These are phyloP conservation scores for Alternaria metachromatica DNA, from an alignment of 2,329 filamentous ascomycete genomes.

Conservation along the genomic window DNA sequence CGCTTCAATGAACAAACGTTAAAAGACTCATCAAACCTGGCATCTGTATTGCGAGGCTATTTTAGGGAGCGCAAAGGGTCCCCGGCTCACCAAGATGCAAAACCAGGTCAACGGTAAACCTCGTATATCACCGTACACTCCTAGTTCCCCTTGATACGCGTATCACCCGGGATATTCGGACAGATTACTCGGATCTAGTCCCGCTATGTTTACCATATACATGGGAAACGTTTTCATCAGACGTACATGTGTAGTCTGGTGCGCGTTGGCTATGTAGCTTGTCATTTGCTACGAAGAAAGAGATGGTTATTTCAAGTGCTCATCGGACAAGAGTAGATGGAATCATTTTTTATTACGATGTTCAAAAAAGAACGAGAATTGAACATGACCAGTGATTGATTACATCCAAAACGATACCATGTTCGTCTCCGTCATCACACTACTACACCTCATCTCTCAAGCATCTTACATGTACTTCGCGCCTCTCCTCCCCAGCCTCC, in stretches of 20 bases:
- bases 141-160: neutral
- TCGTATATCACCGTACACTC: neutral
- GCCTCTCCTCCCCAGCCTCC: constrained; percentile 29
- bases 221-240: neutral
- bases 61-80: neutral
- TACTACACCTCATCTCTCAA: neutral
- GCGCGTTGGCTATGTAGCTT: neutral
- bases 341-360: neutral
- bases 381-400: neutral
- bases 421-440: neutral
- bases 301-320: neutral
- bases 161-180: neutral
- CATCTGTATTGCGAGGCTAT: neutral
- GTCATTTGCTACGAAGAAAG: neutral
- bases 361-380: neutral
- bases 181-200: neutral
- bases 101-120: neutral
- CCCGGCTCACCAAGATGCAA: neutral
- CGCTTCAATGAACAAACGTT: neutral
- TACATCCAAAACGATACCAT: neutral
- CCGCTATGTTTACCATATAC: neutral
- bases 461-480: constrained; percentile 25
- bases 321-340: neutral
- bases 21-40: neutral
- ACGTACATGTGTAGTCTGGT: neutral